Evolutionary conservation across 257 asterid species (phyloP), one percentile per base, ranked within the genome.

Genomic region (Linderniella brevidens): DNA sequence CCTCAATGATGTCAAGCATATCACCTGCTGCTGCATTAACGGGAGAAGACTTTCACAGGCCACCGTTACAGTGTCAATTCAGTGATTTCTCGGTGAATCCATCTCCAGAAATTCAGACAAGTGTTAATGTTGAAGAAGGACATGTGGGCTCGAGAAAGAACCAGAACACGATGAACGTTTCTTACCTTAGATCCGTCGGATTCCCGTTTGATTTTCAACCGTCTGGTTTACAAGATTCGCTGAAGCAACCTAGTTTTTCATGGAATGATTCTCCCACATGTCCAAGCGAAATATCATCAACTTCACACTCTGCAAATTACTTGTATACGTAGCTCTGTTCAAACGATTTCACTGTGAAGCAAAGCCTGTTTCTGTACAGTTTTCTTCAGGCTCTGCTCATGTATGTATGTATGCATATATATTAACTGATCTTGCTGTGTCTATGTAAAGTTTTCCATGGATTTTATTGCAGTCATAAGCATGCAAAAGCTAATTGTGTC

Each of bases 201-300:
- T 77, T 77, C 41, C 93, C 93, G 0, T 81, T 72, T 69, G 70
- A 67, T 60, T 58, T 70, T 59, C 66, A 68, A 9, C 44, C 66
- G 25, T 32, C 13, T 29, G 17, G 32, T 25, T 25, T 14, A 29
- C 57, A 53, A 10, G 69, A n/a, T n/a, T n/a, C n/a, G n/a, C n/a
- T n/a, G n/a, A n/a, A 56, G 32, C 32, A 25, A 25, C 32, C 32
- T 25, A 25, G 32, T 25, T 25, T 25, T 9, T 41, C 61, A 10
- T 60, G 68, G 68, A 59, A 66, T 55, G 83, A 75, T 35, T 70
- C 85, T 46, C 77, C 88, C 6, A 60, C 82, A 4, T 73, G 82
- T 66, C 75, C 82, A 18, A 69, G 77, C 48, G 81, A 74, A 55
- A 57, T 69, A n/a, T 80, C 93, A 20, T 77, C 93, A 11, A 55